Conservation (phyloP, 2,329 filamentous ascomycete species). For the Juglanconis oblonga region DNA sequence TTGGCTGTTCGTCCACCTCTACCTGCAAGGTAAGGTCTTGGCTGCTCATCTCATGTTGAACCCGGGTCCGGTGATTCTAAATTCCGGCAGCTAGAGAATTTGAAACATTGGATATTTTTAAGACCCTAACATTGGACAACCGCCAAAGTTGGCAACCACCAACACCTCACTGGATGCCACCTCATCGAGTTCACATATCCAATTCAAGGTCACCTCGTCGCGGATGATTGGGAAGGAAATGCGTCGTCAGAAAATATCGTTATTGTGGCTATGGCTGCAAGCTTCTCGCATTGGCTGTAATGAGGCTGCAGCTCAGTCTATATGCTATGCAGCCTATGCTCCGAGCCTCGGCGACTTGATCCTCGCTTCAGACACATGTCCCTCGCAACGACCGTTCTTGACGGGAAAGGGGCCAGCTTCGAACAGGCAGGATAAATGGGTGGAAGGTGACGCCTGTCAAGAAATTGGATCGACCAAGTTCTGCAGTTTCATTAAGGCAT, state of each 20-base stretch:
- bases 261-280: neutral
- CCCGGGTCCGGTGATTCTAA: neutral
- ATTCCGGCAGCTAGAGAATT: neutral
- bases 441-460: slow-evolving; percentile 6
- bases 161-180: neutral
- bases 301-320: neutral
- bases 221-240: neutral
- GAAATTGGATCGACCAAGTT: neutral
- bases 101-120: neutral
- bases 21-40: neutral
- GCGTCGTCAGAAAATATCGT: neutral
- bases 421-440: neutral
- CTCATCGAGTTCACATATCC: neutral
- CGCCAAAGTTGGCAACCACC: neutral
- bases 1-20: neutral
- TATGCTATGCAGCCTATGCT: neutral
- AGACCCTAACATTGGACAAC: neutral
- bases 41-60: neutral
- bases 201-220: neutral
- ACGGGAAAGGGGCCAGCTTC: neutral
- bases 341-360: neutral
- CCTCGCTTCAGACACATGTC: neutral
- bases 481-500: slow-evolving; percentile 4
- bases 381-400: neutral
- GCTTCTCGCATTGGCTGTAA: neutral